Base-by-base conservation (phyloP, 2,329 filamentous ascomycete genomes). In the Fusarium guadeloupense region DNA sequence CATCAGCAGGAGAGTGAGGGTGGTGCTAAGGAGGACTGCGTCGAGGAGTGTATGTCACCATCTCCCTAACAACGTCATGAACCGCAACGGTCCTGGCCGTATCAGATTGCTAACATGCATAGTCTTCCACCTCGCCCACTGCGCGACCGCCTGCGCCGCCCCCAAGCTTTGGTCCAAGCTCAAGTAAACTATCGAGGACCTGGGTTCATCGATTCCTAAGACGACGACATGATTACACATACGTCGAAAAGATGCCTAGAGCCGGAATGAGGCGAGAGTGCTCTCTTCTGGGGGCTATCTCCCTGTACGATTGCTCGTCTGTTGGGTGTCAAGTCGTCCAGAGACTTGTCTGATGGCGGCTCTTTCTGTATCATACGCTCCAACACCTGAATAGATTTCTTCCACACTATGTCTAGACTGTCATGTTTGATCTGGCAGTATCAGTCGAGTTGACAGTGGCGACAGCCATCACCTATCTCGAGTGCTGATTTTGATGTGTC, bases 61-160 rank as follows among this genome's bases (percentile, higher is more conserved):
- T n/a, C n/a, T 43, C 39, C 19, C 44, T 44, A 41, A 34, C 48
- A 45, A 41, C 42, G 49, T 50, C 47, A 54, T 57, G 53, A 54
- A 49, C 23, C 20, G 40, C 19, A n/a, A 23, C 39, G 20, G 41
- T 42, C 42, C n/a, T 34, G 34, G 41, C 34, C 21, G 20, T 19
- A 43, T 37, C 43, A 39, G n/a, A 30, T 35, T 51, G 13, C 66
- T 70, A 57, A 70, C 54, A 26, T 46, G 9, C 13, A 46, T 26
- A 97, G 94, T 97, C 85, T 99, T 99, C 90, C 94, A 99, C 81
- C 91, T 99, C 72, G 89, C 91, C 72, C 95, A 98, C 85, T 99
- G 95, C 83, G 92, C 94, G 65, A 91, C 87, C 73, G 83, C 89
- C 76, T 99, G 95, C 78, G 94, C 95, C 64, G 95, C 95, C 50